Evolutionary conservation across 78 protist genomes (phyloP).

Genomic region (Protostelium mycophagum): DNA sequence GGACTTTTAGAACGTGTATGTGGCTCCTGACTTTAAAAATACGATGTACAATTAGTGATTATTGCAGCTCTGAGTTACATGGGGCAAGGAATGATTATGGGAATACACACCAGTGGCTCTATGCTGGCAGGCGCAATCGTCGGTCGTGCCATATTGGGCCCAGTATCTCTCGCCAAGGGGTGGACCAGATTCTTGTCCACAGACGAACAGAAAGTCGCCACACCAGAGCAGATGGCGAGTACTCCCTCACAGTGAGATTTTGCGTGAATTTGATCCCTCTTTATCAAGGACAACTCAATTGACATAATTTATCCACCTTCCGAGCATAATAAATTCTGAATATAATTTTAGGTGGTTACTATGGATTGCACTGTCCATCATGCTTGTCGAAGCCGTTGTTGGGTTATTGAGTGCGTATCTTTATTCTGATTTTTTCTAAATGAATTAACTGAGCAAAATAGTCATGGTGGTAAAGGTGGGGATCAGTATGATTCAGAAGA

Average conservation of each 20-base stretch:
- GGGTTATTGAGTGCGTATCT: conserved; percentile 14
- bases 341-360: conserved; percentile 62
- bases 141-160: conserved; percentile 76
- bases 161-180: conserved; percentile 47
- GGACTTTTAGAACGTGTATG: too few relatives aligned
- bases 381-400: conserved; percentile 62
- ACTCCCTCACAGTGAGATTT: neutral
- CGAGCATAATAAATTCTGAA: too few relatives aligned
- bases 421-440: too few relatives aligned
- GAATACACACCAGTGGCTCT: conserved; percentile 58
- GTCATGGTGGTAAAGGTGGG: neutral
- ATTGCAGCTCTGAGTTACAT: conserved; percentile 39
- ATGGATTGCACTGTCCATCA: conserved; percentile 70
- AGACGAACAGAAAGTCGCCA: neutral
- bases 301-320: too few relatives aligned
- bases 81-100: conserved; percentile 87
- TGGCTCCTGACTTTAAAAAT: too few relatives aligned
- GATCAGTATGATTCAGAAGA: neutral
- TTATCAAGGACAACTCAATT: too few relatives aligned
- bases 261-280: neutral
- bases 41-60: too few relatives aligned
- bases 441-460: too few relatives aligned
- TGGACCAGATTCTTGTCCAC: conserved; percentile 25
- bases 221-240: neutral
- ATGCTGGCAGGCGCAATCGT: conserved; percentile 48